Percentiles rank a stretch among this genome's conserved stretches.
These are phyloP conservation scores for Neotropicomus parvogracilis DNA, from an alignment of 1,284 basidiomycete species.

Conservation along the genomic window DNA sequence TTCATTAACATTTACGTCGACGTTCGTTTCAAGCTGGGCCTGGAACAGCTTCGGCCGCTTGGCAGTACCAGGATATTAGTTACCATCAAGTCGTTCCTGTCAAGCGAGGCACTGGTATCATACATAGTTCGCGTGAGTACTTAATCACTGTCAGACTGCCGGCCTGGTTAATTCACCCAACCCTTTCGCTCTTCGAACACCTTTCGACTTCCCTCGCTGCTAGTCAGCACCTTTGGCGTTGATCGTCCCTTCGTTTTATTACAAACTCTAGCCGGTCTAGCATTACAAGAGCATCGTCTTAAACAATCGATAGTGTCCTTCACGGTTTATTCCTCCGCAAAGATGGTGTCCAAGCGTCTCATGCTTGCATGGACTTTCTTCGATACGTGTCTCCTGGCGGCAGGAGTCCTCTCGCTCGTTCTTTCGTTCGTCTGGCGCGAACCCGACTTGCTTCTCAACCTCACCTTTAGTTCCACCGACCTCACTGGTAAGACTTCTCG, in stretches of 20 bases:
- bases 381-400: constrained; percentile 64
- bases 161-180: background rate
- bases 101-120: background rate
- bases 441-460: constrained; percentile 62
- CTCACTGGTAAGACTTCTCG: constrained; percentile 51
- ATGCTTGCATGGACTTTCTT: constrained; percentile 69
- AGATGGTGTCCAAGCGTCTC: constrained; percentile 68
- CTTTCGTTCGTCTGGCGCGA: constrained; percentile 69
- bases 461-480: constrained; percentile 57
- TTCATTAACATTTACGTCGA: background rate
- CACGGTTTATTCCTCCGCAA: background rate
- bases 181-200: background rate
- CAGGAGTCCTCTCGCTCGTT: constrained; percentile 59
- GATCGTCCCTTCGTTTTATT: constrained; percentile 22
- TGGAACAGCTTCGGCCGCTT: background rate
- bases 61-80: background rate
- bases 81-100: constrained; percentile 12
- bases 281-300: constrained; percentile 16
- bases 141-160: constrained; percentile 10
- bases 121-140: constrained; percentile 17
- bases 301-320: constrained; percentile 10
- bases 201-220: constrained; percentile 11
- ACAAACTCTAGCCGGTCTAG: constrained; percentile 28
- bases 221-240: constrained; percentile 27
- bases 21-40: background rate